Base-by-base conservation (phyloP, 1,284 basidiomycete species). In the Pyrrhoderma noxium region DNA sequence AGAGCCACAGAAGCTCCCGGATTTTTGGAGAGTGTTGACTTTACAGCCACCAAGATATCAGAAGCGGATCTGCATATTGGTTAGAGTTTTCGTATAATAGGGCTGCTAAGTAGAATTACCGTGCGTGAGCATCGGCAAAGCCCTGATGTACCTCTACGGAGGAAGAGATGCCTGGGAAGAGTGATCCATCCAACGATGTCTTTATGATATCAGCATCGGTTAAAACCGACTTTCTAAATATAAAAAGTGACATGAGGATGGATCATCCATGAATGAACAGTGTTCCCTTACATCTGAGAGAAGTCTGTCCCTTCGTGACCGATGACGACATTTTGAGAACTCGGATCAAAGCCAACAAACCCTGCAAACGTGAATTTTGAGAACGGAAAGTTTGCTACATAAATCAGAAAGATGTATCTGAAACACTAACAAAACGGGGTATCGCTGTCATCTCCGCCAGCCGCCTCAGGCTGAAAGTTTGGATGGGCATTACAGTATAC, bases 151-250 rank as follows among this genome's bases (percentile, higher is more conserved):
- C 79, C 55, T 71, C 44, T 23, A 85, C 69, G 7, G 61, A 59
- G 0, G 69, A 64, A 34, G 69, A 62, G 35, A 83, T 47, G 0
- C 77, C 78, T 5, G 81, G 81, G 69, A 86, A 87, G 8, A 83
- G 65, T 0, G 65, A 63, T 0, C 72, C 45, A 56, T 77, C 67
- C 27, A 75, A 64, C 1, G 52, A 59, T 1, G 56, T 60, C 40
- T 75, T 58, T 55, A 70, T 57, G 57, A 80, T 63, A 49, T 80
- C 68, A 0, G 62, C 67, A 58, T 88, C 81, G 0, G 76, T 81
- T 25, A 85, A 55, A 58, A 79, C 66, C 5, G 77, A 74, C 40
- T 59, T 54, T 46, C 56, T 54, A 5, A 7, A 31, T 31, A 5
- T 22, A 19, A 9, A 37, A 47, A 7, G 11, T 11, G 23, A 34